These are phyloP conservation scores for Populus pruinosa DNA, from an alignment of 345 rosid genomes.

Conservation along the genomic window DNA sequence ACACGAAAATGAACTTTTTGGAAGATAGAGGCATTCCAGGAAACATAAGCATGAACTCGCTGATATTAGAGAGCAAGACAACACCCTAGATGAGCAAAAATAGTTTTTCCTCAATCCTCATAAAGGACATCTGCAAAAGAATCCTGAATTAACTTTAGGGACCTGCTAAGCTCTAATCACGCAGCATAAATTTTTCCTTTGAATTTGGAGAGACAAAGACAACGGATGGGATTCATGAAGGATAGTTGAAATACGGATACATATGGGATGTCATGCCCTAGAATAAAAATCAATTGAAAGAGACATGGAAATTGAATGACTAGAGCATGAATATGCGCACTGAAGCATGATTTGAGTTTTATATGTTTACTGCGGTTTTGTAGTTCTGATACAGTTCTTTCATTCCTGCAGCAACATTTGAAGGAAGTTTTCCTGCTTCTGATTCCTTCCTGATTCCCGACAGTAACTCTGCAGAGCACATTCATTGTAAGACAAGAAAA, in stretches of 20 bases:
- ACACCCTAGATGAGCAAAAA: conserved; percentile 3
- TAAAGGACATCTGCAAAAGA: background rate
- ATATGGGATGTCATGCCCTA: background rate
- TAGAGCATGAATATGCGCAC: conserved; percentile 2
- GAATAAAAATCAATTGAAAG: no score
- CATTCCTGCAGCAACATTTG: conserved; percentile 75
- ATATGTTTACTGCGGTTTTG: conserved; percentile 74
- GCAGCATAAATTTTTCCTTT: background rate
- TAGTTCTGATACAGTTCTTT: conserved; percentile 81
- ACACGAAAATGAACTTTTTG: background rate
- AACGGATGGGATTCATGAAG: background rate
- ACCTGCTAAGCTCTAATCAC: background rate
- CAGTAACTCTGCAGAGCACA: conserved; percentile 59
- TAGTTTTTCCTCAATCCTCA: background rate
- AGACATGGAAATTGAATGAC: no score
- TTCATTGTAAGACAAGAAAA: conserved; percentile 16
- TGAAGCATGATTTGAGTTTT: conserved; percentile 28
- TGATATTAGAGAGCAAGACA: background rate
- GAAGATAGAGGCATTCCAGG: background rate
- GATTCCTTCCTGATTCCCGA: conserved; percentile 66
- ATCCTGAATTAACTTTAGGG: background rate
- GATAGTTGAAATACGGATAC: background rate
- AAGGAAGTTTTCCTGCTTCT: conserved; percentile 70
- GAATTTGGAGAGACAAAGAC: background rate
- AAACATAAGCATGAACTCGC: background rate